Percentiles rank a stretch among this genome's conserved stretches.
These are phyloP conservation scores for Candida quercuum DNA, from an alignment of 805 yeast species.

Conservation along the genomic window DNA sequence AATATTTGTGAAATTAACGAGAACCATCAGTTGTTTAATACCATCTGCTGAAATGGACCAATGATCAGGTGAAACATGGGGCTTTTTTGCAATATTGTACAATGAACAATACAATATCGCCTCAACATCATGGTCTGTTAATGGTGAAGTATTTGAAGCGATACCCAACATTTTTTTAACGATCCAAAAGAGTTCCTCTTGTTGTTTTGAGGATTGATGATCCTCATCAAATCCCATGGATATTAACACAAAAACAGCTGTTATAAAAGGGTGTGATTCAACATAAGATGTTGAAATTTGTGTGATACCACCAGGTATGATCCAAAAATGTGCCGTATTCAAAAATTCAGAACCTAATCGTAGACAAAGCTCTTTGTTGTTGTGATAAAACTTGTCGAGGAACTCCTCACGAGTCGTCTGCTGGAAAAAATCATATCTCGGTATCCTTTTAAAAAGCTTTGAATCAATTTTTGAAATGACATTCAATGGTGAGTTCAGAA, in stretches of 20 bases:
- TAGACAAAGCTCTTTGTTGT: slow-evolving; percentile 38
- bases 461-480: slow-evolving; percentile 33
- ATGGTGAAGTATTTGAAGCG: slow-evolving; percentile 44
- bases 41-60: slow-evolving; percentile 51
- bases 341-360: slow-evolving; percentile 42
- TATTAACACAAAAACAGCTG: slow-evolving; percentile 47
- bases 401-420: slow-evolving; percentile 37
- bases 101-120: slow-evolving; percentile 50
- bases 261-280: slow-evolving; percentile 44
- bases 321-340: slow-evolving; percentile 53
- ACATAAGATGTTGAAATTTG: slow-evolving; percentile 42
- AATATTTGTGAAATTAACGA: slow-evolving; percentile 40
- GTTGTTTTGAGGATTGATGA: slow-evolving; percentile 42
- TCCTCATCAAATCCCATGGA: slow-evolving; percentile 55
- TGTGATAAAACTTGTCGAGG: slow-evolving; percentile 35
- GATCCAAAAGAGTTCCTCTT: slow-evolving; percentile 39
- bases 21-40: slow-evolving; percentile 40
- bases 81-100: slow-evolving; percentile 50
- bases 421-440: slow-evolving; percentile 26
- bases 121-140: slow-evolving; percentile 56
- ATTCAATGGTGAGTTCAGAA: slow-evolving; percentile 30
- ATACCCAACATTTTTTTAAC: slow-evolving; percentile 45
- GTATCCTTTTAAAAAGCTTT: slow-evolving; percentile 30
- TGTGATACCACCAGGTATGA: slow-evolving; percentile 56
- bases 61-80: slow-evolving; percentile 38